Conservation (phyloP, 345 rosid genomes). For the Brassica rapa region DNA sequence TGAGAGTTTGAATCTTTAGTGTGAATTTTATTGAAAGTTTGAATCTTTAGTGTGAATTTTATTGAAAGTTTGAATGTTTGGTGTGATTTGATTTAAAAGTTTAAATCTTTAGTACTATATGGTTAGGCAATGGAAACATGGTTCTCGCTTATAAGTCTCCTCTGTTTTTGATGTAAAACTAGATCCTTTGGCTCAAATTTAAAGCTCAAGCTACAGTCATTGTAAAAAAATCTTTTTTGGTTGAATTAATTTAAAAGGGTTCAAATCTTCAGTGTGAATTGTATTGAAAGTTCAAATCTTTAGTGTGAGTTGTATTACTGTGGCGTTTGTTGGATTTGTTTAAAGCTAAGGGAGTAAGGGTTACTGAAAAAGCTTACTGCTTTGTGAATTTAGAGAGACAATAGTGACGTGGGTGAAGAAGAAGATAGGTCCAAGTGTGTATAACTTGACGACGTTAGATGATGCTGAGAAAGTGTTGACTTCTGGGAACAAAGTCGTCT, state of each 20-base stretch:
- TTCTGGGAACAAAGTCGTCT: constrained; percentile 72
- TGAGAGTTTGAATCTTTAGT: not conserved
- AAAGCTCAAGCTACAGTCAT: too few species aligned
- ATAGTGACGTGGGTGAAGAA: constrained; percentile 95
- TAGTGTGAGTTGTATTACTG: not conserved
- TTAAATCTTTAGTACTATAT: not conserved
- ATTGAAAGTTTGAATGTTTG: not conserved
- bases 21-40: too few species aligned
- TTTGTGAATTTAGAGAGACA: constrained; percentile 60
- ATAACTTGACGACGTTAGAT: constrained; percentile 73
- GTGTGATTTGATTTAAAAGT: not conserved
- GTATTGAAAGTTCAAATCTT: not conserved
- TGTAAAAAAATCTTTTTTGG: too few species aligned
- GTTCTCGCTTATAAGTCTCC: too few species aligned
- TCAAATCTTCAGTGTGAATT: not conserved
- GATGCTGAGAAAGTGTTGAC: constrained; percentile 85
- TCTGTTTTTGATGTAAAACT: too few species aligned
- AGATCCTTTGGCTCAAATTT: too few species aligned
- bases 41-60: not conserved
- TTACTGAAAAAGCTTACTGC: not conserved
- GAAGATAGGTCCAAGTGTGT: constrained; percentile 86
- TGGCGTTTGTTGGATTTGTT: constrained; percentile 5
- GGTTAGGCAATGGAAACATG: too few species aligned
- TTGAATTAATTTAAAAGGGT: too few species aligned
- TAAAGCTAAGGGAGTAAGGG: not conserved